Conservation (phyloP, 352 stramenopile genomes). For the Phytopythium ostracodes region DNA sequence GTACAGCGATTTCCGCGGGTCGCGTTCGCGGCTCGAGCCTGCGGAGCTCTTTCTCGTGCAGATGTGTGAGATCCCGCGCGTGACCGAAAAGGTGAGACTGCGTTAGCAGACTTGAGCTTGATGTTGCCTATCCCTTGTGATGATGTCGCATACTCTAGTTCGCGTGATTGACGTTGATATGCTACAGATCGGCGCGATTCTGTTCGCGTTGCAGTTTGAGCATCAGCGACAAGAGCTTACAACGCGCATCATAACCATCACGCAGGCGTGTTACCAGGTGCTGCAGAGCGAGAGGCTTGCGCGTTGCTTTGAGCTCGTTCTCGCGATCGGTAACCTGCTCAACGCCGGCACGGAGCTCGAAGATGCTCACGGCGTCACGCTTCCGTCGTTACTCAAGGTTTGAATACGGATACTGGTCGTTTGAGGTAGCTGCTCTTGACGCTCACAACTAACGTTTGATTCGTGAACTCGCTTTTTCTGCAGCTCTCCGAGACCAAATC, state of each 20-base stretch:
- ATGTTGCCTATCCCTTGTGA: too few species aligned
- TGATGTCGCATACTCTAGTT: neutral
- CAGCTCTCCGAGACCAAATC: constrained; percentile 83
- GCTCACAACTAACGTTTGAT: neutral
- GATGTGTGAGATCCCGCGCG: constrained; percentile 62
- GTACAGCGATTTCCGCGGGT: constrained; percentile 64
- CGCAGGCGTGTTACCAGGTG: constrained; percentile 59
- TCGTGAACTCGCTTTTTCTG: neutral
- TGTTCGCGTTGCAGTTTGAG: constrained; percentile 66
- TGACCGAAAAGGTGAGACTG: constrained; percentile 59
- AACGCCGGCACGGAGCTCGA: constrained; percentile 72
- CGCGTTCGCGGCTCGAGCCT: constrained; percentile 38
- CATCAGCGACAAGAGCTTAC: constrained; percentile 48
- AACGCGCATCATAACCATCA: constrained; percentile 42
- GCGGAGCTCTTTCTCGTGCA: constrained; percentile 68
- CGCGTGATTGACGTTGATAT: constrained; percentile 1
- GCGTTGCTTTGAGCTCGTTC: constrained; percentile 68
- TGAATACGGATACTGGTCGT: neutral
- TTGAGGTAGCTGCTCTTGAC: neutral
- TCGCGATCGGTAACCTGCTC: constrained; percentile 71
- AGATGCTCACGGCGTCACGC: constrained; percentile 58
- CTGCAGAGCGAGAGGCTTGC: constrained; percentile 66
- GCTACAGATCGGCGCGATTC: constrained; percentile 54
- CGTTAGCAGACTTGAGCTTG: too few species aligned
- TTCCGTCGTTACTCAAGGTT: constrained; percentile 77